Base-by-base conservation (phyloP, 768 basidiomycete genomes). In the Trametes maxima region DNA sequence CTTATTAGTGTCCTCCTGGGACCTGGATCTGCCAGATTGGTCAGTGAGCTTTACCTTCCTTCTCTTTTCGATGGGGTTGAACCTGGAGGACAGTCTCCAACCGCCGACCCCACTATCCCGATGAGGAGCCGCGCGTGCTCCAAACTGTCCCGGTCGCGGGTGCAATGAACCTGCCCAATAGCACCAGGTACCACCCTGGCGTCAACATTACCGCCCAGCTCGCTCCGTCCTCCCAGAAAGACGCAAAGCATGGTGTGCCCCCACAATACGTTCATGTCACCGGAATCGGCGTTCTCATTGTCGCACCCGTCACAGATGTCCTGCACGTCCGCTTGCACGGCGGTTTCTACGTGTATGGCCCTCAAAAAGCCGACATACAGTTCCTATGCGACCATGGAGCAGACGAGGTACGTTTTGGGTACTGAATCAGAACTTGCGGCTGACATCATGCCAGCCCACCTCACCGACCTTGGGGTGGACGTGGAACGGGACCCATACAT, bases 1-100 rank as follows among this genome's bases (percentile, higher is more conserved):
- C 42, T 16, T 28, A 73, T 16, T 28, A 73, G 70, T 75, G 73
- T 45, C 72, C 71, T 14, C 52, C 62, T 12, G 73, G 73, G 40
- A 73, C 73, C 14, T 70, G 68, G 70, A 69, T 75, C 28, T 73
- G 73, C 62, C 42, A 66, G 48, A 72, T 64, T 13, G 57, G 73
- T 46, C 5, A 35, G 48, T 44, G 21, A 43, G 11, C 39, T 40
- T 16, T 28, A 47, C 24, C 2, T 1, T 28, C 3, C 21, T 19
- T 13, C 33, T 42, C 17, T 3, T 36, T 13, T 51, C 44, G 14
- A 14, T 37, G 10, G 22, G 4, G 19, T 6, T 22, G n/a, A 21
- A 56, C 22, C 12, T 3, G 6, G 28, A 14, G 14, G 5, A 7
- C 56, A 73, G 70, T 66, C 28, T 45, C 59, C 28, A 68, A 70